Base-by-base conservation (phyloP, 2,329 filamentous ascomycete genomes). In the Seiridium cupressi region DNA sequence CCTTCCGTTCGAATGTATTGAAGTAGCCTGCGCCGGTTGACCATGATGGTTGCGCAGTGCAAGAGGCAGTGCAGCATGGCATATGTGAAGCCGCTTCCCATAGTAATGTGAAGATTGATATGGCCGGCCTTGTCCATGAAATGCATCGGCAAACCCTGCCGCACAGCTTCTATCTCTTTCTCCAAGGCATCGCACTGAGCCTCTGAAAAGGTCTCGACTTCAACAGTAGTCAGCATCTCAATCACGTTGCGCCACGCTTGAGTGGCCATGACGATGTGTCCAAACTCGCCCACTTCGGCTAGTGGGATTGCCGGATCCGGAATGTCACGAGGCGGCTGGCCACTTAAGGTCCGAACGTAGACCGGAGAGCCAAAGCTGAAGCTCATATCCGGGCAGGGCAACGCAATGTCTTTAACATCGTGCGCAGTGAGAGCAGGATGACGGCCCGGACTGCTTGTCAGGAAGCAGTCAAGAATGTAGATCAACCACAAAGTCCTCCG, bases 231-330 rank as follows among this genome's bases (percentile, higher is more conserved):
- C 64, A 87, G 79, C 82, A 86, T 86, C 66, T 82, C 81, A 34
- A 87, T 82, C 0, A 85, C 84, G 60, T 85, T 84, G 58, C 84
- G 83, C 84, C 84, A 87, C 57, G 84, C 82, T 68, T 84, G 83
- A 26, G 84, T 83, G 5, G 84, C 84, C 60, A 86, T 74, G 3
- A 87, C 84, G 60, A 87, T 86, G 69, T 86, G 82, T 10, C 84
- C 84, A 62, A 86, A 87, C 68, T 87, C 84, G 66, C 84, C 84
- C 26, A 87, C 79, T 36, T 86, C 84, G 26, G 76, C 76, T n/a
- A 78, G 72, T 1, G 74, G 71, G 1, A 72, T 72, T 44, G 69
- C 63, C 13, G 74, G 66, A 32, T 78, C 79, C 61, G 71, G 72
- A 55, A 65, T 79, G 65, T 63, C 74, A 62, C 69, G 74, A 8